Evolutionary conservation across 73 alveolate species (phyloP).

Genomic region (Tetrahymena elliotti): DNA sequence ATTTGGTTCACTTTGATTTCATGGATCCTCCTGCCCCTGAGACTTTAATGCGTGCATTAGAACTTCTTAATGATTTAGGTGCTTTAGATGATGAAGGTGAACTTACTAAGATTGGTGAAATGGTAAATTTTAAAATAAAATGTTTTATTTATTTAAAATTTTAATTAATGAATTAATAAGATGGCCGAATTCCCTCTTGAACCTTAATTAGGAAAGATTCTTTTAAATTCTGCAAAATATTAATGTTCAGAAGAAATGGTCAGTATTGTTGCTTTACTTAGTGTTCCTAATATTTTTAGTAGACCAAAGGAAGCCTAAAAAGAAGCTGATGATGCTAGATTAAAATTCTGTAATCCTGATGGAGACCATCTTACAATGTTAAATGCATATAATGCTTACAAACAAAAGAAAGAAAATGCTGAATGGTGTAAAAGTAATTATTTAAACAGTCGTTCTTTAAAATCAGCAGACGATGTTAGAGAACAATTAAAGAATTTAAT

Average conservation of each 20-base stretch:
- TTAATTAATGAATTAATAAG: not conserved
- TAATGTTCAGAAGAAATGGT: constrained; percentile 91
- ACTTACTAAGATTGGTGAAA: constrained; percentile 90
- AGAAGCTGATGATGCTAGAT: constrained; percentile 98
- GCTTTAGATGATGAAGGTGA: constrained; percentile 98
- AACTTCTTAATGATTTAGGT: constrained; percentile 91
- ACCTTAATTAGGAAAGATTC: constrained; percentile 92
- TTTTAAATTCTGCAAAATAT: constrained; percentile 79
- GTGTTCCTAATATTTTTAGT: constrained; percentile 87
- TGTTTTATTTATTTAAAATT: not conserved
- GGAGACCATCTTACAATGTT: constrained; percentile 98
- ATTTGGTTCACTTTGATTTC: constrained; percentile 97
- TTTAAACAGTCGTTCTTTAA: constrained; percentile 84
- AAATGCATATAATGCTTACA: constrained; percentile 88
- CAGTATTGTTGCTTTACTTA: constrained; percentile 88
- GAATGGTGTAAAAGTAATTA: constrained; percentile 95
- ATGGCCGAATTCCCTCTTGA: constrained; percentile 98
- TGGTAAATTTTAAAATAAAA: not conserved
- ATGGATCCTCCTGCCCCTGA: constrained; percentile 99
- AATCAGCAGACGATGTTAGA: constrained; percentile 86
- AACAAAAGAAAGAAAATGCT: constrained; percentile 70
- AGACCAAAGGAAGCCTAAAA: constrained; percentile 81
- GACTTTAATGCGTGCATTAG: constrained; percentile 97
- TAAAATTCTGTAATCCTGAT: constrained; percentile 92
- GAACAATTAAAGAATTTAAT: constrained; percentile 69